Percentiles rank a stretch among this genome's conserved stretches.
Evolutionary conservation across 306 rosid species (phyloP).

Genomic region (Lathyrus tuberosus): DNA sequence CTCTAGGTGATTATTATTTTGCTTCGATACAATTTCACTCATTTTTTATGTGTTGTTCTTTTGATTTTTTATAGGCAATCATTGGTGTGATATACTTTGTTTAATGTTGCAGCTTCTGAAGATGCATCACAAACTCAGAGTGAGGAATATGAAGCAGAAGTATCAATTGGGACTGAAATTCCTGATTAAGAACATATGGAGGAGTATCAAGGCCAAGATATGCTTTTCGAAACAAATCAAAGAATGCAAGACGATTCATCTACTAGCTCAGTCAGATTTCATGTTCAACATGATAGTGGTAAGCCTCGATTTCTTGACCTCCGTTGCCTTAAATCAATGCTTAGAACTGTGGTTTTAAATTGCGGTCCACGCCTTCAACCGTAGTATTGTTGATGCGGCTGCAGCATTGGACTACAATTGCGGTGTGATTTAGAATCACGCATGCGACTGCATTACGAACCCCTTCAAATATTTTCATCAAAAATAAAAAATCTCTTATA

Average conservation of each 20-base stretch:
- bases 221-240: conserved; percentile 41
- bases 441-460: no score
- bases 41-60: conserved; percentile 7
- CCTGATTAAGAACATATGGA: conserved; percentile 75
- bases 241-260: conserved; percentile 57
- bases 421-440: no score
- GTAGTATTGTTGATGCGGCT: no score
- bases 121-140: conserved; percentile 53
- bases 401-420: no score
- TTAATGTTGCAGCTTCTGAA: conserved; percentile 52
- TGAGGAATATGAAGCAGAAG: conserved; percentile 72
- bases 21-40: neutral
- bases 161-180: conserved; percentile 87
- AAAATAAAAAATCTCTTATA: no score
- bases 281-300: conserved; percentile 52
- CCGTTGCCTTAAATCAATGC: conserved; percentile 13
- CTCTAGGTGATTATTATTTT: conserved; percentile 52
- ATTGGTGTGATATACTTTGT: conserved; percentile 16
- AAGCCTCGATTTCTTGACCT: conserved; percentile 32
- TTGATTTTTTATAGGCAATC: conserved; percentile 20
- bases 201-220: conserved; percentile 56
- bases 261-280: conserved; percentile 48
- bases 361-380: neutral
- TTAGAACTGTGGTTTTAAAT: neutral
- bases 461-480: no score